Evolutionary conservation across 495 filamentous ascomycete genomes (phyloP), one percentile per base, ranked within the genome.

Genomic region (Penicillium manginii): DNA sequence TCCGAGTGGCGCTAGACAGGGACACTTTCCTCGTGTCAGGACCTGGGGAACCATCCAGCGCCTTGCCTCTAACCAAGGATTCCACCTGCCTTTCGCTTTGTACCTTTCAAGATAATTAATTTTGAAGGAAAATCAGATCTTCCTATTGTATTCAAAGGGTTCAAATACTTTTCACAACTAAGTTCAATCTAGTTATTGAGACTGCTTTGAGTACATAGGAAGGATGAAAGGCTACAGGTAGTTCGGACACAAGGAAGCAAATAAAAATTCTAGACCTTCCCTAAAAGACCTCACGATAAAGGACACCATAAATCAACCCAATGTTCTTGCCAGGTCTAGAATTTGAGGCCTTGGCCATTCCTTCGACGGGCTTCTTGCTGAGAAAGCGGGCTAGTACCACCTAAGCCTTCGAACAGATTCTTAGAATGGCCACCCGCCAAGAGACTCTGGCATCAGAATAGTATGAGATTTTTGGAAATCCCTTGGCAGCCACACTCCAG

Each of bases 341-440:
- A 43, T 17, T 17, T 43, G 40, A 43, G 40, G 4, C n/a, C 45
- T 47, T 26, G 45, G 45, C 45, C 45, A 2, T 15, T 15, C 45
- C 11, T 15, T 15, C 21, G 10, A 21, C 18, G 26, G 45, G 15
- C 45, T 2, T 9, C 15, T 19, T 43, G 45, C 45, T 47, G 22
- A 47, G 15, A 22, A 26, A 21, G 40, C 4, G 6, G 22, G 19
- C 21, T 47, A 3, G 18, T 14, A 23, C 40, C 4, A 10, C 15
- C 21, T 21, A 26, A 19, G 7, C 45, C 45, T 45, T 45, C 19
- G 4, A 26, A 26, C 19, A 47, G 26, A 29, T 26, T n/a, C 45
- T 47, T 22, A n/a, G 21, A 12, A 7, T 47, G 21, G 45, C 45
- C 45, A 47, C 45, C 45, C 45, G 45, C 45, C 45, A 47, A 47